Evolutionary conservation across 2,329 filamentous ascomycete species (phyloP), one percentile per base, ranked within the genome.

Genomic region (Colletotrichum euphorbiae): DNA sequence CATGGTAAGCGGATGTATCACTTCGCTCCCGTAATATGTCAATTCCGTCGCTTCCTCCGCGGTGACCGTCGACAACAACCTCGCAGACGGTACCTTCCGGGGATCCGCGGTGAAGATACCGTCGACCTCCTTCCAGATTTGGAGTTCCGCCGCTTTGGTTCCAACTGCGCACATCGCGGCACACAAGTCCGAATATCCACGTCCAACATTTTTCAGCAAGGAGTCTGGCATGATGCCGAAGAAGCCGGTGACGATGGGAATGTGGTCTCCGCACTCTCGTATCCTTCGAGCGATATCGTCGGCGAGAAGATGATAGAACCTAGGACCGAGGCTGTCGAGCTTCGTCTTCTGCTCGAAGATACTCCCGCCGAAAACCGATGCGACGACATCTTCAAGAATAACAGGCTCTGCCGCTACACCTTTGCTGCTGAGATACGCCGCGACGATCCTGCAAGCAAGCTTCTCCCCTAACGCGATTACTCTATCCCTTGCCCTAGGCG

Each of bases 41-140:
- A 99, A 84, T 79, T 99, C 96, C 15, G 96, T 94, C 2, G 96
- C 96, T 80, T 99, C 96, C 9, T 93, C 91, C 0, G 96, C 95
- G 2, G 95, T 98, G 76, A 99, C 97, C 52, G 91, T 90, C 9
- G 90, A 82, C 50, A 99, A 86, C 13, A 99, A 84, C 52, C 91
- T 87, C 17, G 96, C 96, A 1, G 95, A 98, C 2, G 95, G 94
- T 33, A 97, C 93, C 80, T 97, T 97, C 74, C 92, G 89, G 3
- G 94, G 94, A 75, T 98, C 94, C 5, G 86, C 85, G 1, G 87
- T 90, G 80, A 97, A 96, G 76, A 98, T 96, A 67, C 93, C 94
- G 78, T 99, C 95, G 6, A 98, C 96, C 78, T 99, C 96, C 82
- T 98, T 98, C 96, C 96, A 98, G 70, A 99, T 92, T 80, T 99